Evolutionary conservation across 2,329 filamentous ascomycete genomes (phyloP).

Genomic region (Talaromyces sp.): DNA sequence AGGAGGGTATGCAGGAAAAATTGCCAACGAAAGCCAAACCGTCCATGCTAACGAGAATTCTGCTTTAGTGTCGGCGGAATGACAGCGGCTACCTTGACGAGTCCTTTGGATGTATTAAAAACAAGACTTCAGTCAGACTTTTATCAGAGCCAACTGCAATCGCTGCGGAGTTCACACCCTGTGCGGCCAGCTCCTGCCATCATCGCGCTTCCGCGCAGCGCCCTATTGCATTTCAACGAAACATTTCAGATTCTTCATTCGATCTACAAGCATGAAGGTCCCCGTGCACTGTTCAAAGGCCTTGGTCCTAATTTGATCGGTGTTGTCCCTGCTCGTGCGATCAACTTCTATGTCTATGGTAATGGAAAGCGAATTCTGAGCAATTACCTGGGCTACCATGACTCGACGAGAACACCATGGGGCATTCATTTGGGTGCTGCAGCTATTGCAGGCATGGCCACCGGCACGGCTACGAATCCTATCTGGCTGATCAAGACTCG

Average conservation of each 20-base stretch:
- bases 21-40: neutral
- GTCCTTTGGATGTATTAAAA: constrained; percentile 88
- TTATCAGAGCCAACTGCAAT: constrained; percentile 73
- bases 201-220: constrained; percentile 61
- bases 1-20: constrained; percentile 63
- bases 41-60: neutral
- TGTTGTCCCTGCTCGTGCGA: constrained; percentile 81
- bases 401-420: constrained; percentile 51
- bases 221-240: constrained; percentile 70
- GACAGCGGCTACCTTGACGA: constrained; percentile 86
- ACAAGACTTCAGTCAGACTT: constrained; percentile 91
- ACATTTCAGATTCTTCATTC: constrained; percentile 79
- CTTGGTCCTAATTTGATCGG: constrained; percentile 85
- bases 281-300: constrained; percentile 86
- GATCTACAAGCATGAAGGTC: constrained; percentile 76
- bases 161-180: constrained; percentile 57
- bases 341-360: constrained; percentile 91
- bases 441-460: constrained; percentile 72
- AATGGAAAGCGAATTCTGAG: constrained; percentile 83
- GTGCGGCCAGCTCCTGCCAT: constrained; percentile 46
- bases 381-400: constrained; percentile 51
- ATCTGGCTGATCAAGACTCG: constrained; percentile 97
- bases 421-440: constrained; percentile 76
- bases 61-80: constrained; percentile 71
- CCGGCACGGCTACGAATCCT: constrained; percentile 86